Base-by-base conservation (phyloP, 768 basidiomycete species). In the Saitozyma sp. region DNA sequence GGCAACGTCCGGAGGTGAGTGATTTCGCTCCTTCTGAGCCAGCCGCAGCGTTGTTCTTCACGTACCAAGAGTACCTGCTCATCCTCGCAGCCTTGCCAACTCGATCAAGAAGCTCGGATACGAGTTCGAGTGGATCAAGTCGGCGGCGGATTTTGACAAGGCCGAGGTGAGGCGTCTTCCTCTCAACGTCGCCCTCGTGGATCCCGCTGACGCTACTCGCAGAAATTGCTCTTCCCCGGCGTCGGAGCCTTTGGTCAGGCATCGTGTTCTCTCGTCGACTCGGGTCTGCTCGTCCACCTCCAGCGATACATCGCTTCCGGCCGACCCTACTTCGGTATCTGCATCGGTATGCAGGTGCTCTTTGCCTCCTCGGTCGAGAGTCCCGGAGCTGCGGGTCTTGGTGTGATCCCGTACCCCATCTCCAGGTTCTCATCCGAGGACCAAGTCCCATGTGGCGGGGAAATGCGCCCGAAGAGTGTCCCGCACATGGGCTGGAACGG, bases 401-500 rank as follows among this genome's bases (percentile, higher is more conserved):
- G 87, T 16, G 79, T 92, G 67, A 88, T 99, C 65, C 89, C 91
- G n/a, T 87, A 83, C 68, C 83, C 84, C n/a, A 90, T 97, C 70
- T 84, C 86, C 59, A 81, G 83, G 13, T 97, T 99, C 74, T 57
- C 62, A 39, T 55, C 66, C 14, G 53, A 66, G 14, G 78, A 77
- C 74, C 64, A 78, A 9, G 85, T 49, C 29, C 5, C 29, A 29
- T 29, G 29, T 29, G 29, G 29, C 29, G 29, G 29, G 29, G 68
- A 59, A 48, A 54, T 54, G 16, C 66, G 88, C 76, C 59, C 52
- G 16, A 97, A 97, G 82, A 82, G 89, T 0, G 95, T 98, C 14
- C 96, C 96, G 39, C 95, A 98, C 82, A 98, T 99, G 81, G 96
- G 96, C 56, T 99, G 95, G 95, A 98, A 96, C 79, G 81, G 85